Conservation (phyloP, 1,284 basidiomycete species). For the Ustanciosporium gigantosporum region DNA sequence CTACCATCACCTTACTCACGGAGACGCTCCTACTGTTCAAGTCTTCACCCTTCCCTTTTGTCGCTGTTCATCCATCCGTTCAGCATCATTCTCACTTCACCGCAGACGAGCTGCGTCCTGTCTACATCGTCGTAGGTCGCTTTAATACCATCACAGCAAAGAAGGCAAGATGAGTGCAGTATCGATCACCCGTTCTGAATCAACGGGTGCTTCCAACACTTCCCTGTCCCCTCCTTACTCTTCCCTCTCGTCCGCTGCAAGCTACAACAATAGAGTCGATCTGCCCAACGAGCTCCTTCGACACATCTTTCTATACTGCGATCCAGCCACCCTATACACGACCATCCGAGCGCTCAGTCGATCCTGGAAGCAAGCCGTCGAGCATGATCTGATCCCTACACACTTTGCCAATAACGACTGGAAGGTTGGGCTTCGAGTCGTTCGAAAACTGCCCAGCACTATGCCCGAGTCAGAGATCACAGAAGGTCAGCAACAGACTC, state of each 20-base stretch:
- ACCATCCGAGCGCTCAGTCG: conserved; percentile 40
- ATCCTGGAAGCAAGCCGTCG: conserved; percentile 45
- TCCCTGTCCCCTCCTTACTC: conserved; percentile 9
- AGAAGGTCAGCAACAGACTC: conserved; percentile 18
- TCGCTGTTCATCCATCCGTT: too few relatives aligned
- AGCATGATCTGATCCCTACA: conserved; percentile 32
- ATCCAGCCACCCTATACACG: conserved; percentile 53
- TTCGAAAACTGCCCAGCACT: conserved; percentile 29
- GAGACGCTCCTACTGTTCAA: too few relatives aligned
- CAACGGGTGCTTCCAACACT: conserved; percentile 14
- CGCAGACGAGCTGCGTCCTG: too few relatives aligned
- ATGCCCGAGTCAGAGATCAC: conserved; percentile 11
- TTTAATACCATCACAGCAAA: too few relatives aligned
- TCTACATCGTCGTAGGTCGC: conserved; percentile 2
- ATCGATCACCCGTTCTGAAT: conserved; percentile 21
- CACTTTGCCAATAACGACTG: conserved; percentile 45
- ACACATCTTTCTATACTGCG: conserved; percentile 51
- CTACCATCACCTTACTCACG: too few relatives aligned
- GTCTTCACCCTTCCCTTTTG: too few relatives aligned
- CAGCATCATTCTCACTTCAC: too few relatives aligned
- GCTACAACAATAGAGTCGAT: conserved; percentile 5
- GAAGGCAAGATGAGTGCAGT: conserved; percentile 34
- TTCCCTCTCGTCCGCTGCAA: conserved; percentile 12
- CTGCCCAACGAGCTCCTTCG: conserved; percentile 52
- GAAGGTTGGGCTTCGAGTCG: conserved; percentile 48